A percentile compares a stretch with the other conserved stretches of the same genome.
phyloP scores from a whole-genome alignment of 805 yeast genomes.

The Saccharomycopsis capsularis region DNA sequence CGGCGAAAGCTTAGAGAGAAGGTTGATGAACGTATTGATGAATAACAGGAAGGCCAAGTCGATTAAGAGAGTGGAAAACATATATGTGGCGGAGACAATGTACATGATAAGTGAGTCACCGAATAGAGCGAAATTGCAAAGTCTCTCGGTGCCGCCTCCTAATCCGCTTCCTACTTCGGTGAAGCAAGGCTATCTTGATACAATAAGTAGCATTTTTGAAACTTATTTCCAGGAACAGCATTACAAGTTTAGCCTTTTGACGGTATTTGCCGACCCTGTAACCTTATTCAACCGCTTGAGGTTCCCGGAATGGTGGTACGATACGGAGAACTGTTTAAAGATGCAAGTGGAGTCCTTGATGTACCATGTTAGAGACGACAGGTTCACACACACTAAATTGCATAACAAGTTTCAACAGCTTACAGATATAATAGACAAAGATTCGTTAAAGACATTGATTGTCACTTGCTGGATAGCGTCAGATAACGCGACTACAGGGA shows the following conservation, averaged over 20 bases:
- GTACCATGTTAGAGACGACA: constrained; percentile 13
- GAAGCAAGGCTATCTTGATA: constrained; percentile 1
- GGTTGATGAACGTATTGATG: not conserved
- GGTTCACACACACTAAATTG: not conserved
- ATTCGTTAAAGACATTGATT: constrained; percentile 3
- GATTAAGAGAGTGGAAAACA: not conserved
- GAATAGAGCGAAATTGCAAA: not conserved
- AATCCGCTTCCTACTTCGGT: constrained; percentile 2
- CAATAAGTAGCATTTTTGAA: not conserved
- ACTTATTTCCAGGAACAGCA: not conserved
- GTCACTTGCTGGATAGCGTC: constrained; percentile 10
- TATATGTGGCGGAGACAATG: constrained; percentile 1
- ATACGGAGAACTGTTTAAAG: not conserved
- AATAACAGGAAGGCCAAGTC: not conserved
- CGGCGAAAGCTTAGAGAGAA: not conserved
- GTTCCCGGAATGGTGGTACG: not conserved
- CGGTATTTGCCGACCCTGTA: constrained; percentile 9
- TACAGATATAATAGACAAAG: constrained; percentile 6
- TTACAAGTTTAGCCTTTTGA: not conserved
- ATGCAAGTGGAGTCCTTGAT: not conserved
- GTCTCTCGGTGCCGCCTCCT: constrained; percentile 4
- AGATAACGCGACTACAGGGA: not conserved
- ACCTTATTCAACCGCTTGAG: not conserved
- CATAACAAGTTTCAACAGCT: not conserved
- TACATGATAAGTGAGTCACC: not conserved